Percentiles rank a stretch among this genome's conserved stretches.
Evolutionary conservation across 2,329 filamentous ascomycete species (phyloP).

Genomic region (Aspergillus fumigatus): DNA sequence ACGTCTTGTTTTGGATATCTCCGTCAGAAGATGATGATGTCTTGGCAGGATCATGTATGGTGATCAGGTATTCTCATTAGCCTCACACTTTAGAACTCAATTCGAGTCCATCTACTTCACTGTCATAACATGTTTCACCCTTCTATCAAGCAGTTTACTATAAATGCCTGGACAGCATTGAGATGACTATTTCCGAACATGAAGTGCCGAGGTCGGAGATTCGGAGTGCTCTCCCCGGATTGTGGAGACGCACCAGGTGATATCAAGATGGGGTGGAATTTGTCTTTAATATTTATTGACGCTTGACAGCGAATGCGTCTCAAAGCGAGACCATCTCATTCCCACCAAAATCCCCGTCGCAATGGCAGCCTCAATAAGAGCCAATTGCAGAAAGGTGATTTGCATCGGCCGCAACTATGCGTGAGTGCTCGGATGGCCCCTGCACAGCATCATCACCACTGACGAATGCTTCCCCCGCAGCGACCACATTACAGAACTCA

Average conservation of each 20-base stretch:
- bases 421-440: slow-evolving; percentile 46
- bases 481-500: slow-evolving; percentile 90
- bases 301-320: background rate
- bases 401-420: slow-evolving; percentile 97
- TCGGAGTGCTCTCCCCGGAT: slow-evolving; percentile 23
- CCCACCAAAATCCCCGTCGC: background rate
- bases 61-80: background rate
- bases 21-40: slow-evolving; percentile 19
- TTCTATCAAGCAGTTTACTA: background rate
- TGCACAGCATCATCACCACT: background rate
- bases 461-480: slow-evolving; percentile 41
- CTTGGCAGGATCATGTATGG: slow-evolving; percentile 17
- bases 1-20: background rate
- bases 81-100: slow-evolving; percentile 4
- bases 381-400: slow-evolving; percentile 67
- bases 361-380: slow-evolving; percentile 43
- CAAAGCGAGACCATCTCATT: background rate
- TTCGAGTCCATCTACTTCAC: background rate
- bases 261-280: slow-evolving; percentile 1
- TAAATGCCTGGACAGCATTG: background rate
- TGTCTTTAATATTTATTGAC: background rate
- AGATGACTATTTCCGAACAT: background rate
- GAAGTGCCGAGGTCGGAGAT: slow-evolving; percentile 18
- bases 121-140: background rate
- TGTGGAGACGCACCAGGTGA: slow-evolving; percentile 16